Base-by-base conservation (phyloP, 2,329 filamentous ascomycete species). In the Exophiala sideris region DNA sequence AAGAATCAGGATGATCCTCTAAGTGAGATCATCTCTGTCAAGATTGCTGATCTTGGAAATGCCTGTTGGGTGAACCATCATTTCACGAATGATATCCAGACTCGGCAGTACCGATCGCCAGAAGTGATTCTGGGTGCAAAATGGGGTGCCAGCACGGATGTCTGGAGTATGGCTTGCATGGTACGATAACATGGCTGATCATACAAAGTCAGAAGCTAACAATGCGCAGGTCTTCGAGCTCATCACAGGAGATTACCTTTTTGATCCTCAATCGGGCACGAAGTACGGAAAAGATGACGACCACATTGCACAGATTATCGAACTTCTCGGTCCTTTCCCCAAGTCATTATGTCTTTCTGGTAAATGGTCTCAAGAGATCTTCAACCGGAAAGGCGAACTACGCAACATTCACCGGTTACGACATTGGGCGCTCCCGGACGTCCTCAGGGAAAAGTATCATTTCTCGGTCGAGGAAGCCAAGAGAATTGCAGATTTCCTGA, bases 81-180 rank as follows among this genome's bases (percentile, higher is more conserved):
- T 73, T 99, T 99, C 74, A 99, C 94, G 68, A 96, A 99, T 69
- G 94, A 99, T 70, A 99, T 99, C 66, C 94, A 99, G 71, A 99
- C 94, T 7, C 82, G 94, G 66, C 94, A 99, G 73, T 99, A 99
- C 72, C 82, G 94, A 53, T 97, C 94, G 1, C 94, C 94, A 1
- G 94, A 99, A 73, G 94, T 99, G 52, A 97, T 99, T 57, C 77
- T 99, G 16, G 94, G 94, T 36, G 85, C 91, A 2, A 97, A 97
- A 77, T 99, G 94, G 94, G 94, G 94, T 63, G 94, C 94, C n/a
- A 97, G 92, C 69, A 97, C 94, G 1, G 94, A 99, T 73, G 89
- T 97, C 6, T 99, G 94, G 94, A 97, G 92, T 74, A 99, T 99
- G 94, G 91, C 94, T 55, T 89, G 89, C 63, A 99, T 99, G 94